phyloP scores from a whole-genome alignment of 2,329 filamentous ascomycete species.

The Ophiobolus disseminans region DNA sequence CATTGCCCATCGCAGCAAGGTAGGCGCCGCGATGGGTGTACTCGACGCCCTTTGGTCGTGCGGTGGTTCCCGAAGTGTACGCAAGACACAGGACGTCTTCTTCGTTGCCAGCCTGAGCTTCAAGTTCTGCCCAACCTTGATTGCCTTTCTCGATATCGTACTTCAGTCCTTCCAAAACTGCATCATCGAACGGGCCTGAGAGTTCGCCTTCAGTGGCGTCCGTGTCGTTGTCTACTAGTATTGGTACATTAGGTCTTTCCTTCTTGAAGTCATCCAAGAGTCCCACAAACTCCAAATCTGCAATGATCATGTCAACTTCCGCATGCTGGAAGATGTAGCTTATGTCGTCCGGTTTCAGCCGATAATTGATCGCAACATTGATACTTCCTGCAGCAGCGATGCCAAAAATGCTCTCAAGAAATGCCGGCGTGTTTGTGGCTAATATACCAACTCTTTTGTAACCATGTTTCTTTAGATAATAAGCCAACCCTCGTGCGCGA shows the following conservation, averaged over 20 bases:
- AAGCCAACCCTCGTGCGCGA: constrained; percentile 84
- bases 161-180: constrained; percentile 78
- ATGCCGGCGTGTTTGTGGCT: constrained; percentile 91
- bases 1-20: constrained; percentile 81
- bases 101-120: constrained; percentile 74
- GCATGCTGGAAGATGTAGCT: constrained; percentile 88
- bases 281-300: constrained; percentile 78
- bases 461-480: constrained; percentile 78
- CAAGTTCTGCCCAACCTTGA: constrained; percentile 78
- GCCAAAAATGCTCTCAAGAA: constrained; percentile 88
- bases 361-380: constrained; percentile 75
- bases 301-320: constrained; percentile 86
- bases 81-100: constrained; percentile 84
- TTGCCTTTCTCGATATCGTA: constrained; percentile 71
- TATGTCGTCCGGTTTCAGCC: constrained; percentile 83
- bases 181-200: constrained; percentile 81
- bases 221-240: constrained; percentile 85
- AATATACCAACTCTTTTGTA: constrained; percentile 83
- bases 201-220: constrained; percentile 77
- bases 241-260: constrained; percentile 66
- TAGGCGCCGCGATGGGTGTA: constrained; percentile 90
- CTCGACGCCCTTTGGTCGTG: constrained; percentile 88
- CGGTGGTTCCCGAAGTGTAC: constrained; percentile 94
- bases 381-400: constrained; percentile 82
- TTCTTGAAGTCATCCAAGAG: constrained; percentile 72